Evolutionary conservation across 2,329 filamentous ascomycete species (phyloP).

Genomic region (Cadophora luteo-olivacea): DNA sequence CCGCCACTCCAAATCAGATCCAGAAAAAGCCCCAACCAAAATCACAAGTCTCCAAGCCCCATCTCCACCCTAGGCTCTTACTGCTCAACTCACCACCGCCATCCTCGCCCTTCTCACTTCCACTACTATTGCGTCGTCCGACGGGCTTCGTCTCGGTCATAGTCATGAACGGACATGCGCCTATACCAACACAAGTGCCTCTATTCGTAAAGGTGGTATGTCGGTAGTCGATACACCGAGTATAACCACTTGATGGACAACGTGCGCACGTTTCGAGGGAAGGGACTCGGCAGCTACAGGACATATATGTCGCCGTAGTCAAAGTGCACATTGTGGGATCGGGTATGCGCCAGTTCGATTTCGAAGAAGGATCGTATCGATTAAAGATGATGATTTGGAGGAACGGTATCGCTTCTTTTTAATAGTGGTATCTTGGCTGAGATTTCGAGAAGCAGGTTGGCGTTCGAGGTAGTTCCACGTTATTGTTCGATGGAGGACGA

Average conservation of each 20-base stretch:
- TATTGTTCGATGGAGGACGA: background rate
- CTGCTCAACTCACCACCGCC: background rate
- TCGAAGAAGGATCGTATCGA: background rate
- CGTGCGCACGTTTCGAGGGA: slow-evolving; percentile 3
- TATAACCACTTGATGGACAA: background rate
- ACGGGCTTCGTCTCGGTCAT: background rate
- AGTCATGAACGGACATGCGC: slow-evolving; percentile 1
- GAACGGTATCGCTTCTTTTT: background rate
- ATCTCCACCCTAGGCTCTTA: background rate
- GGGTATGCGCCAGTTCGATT: background rate
- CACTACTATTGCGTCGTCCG: background rate
- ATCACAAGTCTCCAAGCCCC: background rate
- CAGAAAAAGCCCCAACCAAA: background rate
- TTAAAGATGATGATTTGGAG: background rate
- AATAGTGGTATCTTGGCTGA: background rate
- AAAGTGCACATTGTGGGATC: background rate
- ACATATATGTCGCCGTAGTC: background rate
- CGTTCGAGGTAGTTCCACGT: no score
- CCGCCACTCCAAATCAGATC: background rate
- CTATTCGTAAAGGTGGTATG: background rate
- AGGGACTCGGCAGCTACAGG: background rate
- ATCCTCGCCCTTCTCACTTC: background rate
- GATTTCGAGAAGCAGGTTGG: background rate
- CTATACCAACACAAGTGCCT: background rate
- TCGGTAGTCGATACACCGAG: background rate